Evolutionary conservation across 2,329 filamentous ascomycete genomes (phyloP).

Genomic region (Talaromyces islandicus): DNA sequence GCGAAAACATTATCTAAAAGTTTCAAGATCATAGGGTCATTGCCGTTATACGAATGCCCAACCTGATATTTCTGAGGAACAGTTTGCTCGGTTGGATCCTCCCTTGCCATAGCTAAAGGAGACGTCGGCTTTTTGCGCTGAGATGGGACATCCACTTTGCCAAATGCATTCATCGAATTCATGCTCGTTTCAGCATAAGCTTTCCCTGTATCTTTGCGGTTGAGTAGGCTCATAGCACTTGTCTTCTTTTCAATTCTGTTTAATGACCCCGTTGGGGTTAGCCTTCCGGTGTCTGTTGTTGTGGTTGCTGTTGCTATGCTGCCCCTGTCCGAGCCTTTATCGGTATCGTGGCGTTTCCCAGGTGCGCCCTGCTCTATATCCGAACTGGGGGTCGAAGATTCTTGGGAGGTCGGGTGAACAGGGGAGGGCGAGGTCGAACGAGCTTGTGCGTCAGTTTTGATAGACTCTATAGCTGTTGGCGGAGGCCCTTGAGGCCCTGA

Average conservation of each 20-base stretch:
- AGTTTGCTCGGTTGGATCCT: slow-evolving; percentile 18
- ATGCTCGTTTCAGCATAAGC: slow-evolving; percentile 60
- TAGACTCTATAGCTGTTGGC: slow-evolving; percentile 17
- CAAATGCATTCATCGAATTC: slow-evolving; percentile 58
- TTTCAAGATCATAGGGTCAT: slow-evolving; percentile 56
- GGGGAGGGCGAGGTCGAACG: slow-evolving; percentile 32
- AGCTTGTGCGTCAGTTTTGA: slow-evolving; percentile 20
- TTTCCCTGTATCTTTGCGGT: slow-evolving; percentile 53
- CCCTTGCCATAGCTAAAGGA: slow-evolving; percentile 30
- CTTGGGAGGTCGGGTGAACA: slow-evolving; percentile 23
- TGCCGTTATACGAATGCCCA: slow-evolving; percentile 80
- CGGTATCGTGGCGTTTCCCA: slow-evolving; percentile 21
- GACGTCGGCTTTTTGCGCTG: slow-evolving; percentile 33
- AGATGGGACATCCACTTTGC: slow-evolving; percentile 54
- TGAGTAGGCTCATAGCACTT: slow-evolving; percentile 57
- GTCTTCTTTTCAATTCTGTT: slow-evolving; percentile 35
- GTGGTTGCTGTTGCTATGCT: slow-evolving; percentile 25
- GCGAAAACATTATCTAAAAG: slow-evolving; percentile 79
- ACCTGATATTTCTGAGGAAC: slow-evolving; percentile 47
- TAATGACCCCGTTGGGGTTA: slow-evolving; percentile 20
- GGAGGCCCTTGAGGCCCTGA: slow-evolving; percentile 11
- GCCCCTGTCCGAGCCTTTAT: slow-evolving; percentile 21
- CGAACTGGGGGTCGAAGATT: slow-evolving; percentile 26
- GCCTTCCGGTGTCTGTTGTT: slow-evolving; percentile 24
- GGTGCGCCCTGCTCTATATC: slow-evolving; percentile 22